Evolutionary conservation across 1,139 yeast species (phyloP).

Genomic region (Blastobotrys aristatus): DNA sequence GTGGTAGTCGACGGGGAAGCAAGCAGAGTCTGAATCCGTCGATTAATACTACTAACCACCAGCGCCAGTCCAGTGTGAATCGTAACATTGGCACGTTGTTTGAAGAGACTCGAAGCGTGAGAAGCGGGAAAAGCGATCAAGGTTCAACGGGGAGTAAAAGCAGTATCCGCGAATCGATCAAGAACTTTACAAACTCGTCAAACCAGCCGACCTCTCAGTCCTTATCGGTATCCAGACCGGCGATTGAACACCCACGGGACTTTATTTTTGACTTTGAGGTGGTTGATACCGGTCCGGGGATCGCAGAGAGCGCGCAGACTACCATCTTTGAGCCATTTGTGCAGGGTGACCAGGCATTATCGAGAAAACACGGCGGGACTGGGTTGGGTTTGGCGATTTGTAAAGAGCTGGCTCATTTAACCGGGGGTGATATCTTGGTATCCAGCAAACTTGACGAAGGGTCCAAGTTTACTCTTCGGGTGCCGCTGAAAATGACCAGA

Average conservation of each 20-base stretch:
- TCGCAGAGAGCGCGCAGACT: conserved; percentile 69
- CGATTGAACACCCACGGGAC: conserved; percentile 2
- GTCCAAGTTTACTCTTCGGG: conserved; percentile 70
- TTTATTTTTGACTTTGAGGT: conserved; percentile 59
- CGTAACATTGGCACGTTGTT: conserved; percentile 3
- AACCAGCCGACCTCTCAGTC: neutral
- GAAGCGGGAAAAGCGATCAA: conserved; percentile 1
- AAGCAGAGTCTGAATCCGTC: neutral
- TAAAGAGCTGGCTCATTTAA: conserved; percentile 81
- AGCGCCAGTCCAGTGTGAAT: neutral
- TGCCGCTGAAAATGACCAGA: conserved; percentile 44
- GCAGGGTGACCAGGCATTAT: conserved; percentile 92
- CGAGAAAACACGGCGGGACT: conserved; percentile 91
- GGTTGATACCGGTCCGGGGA: conserved; percentile 90
- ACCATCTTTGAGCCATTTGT: conserved; percentile 93
- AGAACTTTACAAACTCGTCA: neutral
- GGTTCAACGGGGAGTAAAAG: neutral
- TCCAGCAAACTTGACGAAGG: conserved; percentile 71
- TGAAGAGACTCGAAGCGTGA: conserved; percentile 1
- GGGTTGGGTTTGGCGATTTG: conserved; percentile 93
- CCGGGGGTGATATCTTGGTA: conserved; percentile 60
- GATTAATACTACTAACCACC: neutral
- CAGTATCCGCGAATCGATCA: neutral
- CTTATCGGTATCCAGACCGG: neutral
- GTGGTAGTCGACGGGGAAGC: no score